Evolutionary conservation across 176 grass and related monocot species (phyloP).

Genomic region (Sorghum bicolor): Sorghum_bicolor_NCBIv3 NC_012879.2:56898501-56899000

Average conservation of each 20-base stretch:
- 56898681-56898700: background rate
- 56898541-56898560: background rate
- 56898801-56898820: background rate
- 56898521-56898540: background rate
- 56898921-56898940: background rate
- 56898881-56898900: background rate
- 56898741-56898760: background rate
- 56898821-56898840: background rate
- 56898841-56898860: background rate
- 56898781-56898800: background rate
- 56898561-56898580: background rate
- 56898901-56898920: background rate
- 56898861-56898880: background rate
- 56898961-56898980: background rate
- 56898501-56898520: background rate
- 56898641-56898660: background rate
- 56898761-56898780: background rate
- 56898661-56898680: background rate
- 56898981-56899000: background rate
- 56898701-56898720: background rate
- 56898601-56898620: background rate
- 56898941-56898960: background rate
- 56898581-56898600: background rate
- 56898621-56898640: conserved; percentile 3
- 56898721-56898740: background rate